Conservation (phyloP, 148 eudicot genomes). For the Selenicereus undatus region DNA sequence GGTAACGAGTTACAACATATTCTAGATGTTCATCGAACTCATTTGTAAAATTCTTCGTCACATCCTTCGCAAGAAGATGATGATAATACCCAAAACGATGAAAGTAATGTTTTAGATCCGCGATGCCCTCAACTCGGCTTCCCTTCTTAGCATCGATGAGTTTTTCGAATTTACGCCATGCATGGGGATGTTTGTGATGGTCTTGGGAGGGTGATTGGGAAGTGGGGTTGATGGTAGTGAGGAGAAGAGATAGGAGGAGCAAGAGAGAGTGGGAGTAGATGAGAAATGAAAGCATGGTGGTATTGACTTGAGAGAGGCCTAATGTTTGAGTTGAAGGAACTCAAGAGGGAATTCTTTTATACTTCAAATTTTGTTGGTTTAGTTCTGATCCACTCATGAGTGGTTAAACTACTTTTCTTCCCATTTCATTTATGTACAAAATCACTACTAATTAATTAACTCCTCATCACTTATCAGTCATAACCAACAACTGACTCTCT, state of each 20-base stretch:
- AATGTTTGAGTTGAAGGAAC: background rate
- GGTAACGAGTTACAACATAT: slow-evolving; percentile 42
- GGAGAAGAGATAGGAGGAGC: background rate
- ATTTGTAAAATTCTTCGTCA: slow-evolving; percentile 30
- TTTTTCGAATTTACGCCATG: slow-evolving; percentile 38
- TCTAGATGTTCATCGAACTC: slow-evolving; percentile 42
- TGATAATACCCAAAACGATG: slow-evolving; percentile 52
- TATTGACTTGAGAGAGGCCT: background rate
- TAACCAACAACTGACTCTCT: slow-evolving; percentile 10
- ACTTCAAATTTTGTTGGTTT: slow-evolving; percentile 4
- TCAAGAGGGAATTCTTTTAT: background rate
- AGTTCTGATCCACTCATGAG: slow-evolving; percentile 3
- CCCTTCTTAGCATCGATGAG: slow-evolving; percentile 44
- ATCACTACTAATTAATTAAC: slow-evolving; percentile 15
- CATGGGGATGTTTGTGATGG: slow-evolving; percentile 25
- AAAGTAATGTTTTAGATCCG: slow-evolving; percentile 50
- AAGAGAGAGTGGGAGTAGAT: background rate
- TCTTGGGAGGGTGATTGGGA: background rate
- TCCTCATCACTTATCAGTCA: slow-evolving; percentile 4
- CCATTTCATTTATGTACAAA: background rate
- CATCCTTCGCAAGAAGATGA: background rate
- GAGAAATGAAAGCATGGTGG: slow-evolving; percentile 23
- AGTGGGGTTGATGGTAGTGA: slow-evolving; percentile 2
- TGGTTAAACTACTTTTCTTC: slow-evolving; percentile 23
- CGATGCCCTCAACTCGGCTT: slow-evolving; percentile 31